Evolutionary conservation across 225 moss, liverwort and hornwort species (phyloP).

Genomic region (Lunularia cruciata): DNA sequence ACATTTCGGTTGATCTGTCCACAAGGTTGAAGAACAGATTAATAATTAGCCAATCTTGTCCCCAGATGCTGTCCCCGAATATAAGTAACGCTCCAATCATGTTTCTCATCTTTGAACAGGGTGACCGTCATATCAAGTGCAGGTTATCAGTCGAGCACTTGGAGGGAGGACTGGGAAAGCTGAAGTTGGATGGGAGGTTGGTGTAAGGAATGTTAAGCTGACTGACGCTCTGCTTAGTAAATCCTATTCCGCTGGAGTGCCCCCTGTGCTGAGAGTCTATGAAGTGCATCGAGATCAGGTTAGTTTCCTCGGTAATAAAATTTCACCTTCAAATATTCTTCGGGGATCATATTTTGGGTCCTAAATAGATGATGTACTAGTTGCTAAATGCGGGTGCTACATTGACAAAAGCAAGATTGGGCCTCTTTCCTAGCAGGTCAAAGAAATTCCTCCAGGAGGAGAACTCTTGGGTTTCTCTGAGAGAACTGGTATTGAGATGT

Average conservation of each 20-base stretch:
- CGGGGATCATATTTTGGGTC: too few species aligned
- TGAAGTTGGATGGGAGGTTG: conserved; percentile 84
- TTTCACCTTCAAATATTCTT: too few species aligned
- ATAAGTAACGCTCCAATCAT: neutral
- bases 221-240: conserved; percentile 65
- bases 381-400: too few species aligned
- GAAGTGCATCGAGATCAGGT: conserved; percentile 69
- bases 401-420: too few species aligned
- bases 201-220: conserved; percentile 60
- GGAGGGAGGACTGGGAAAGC: conserved; percentile 89
- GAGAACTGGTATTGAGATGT: conserved; percentile 72
- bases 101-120: conserved; percentile 19
- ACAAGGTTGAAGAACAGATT: too few species aligned
- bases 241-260: conserved; percentile 64
- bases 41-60: too few species aligned
- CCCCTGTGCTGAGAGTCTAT: conserved; percentile 55
- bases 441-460: conserved; percentile 68
- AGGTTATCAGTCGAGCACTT: conserved; percentile 63
- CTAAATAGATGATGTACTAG: too few species aligned
- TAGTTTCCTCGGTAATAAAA: neutral
- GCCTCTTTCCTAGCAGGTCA: conserved; percentile 43
- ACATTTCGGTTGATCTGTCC: too few species aligned
- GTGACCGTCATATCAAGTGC: conserved; percentile 18
- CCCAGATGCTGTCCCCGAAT: too few species aligned
- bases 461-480: conserved; percentile 78